Evolutionary conservation across 2,329 filamentous ascomycete genomes (phyloP), one percentile per base, ranked within the genome.

Genomic region (Diaporthe destruens): DNA sequence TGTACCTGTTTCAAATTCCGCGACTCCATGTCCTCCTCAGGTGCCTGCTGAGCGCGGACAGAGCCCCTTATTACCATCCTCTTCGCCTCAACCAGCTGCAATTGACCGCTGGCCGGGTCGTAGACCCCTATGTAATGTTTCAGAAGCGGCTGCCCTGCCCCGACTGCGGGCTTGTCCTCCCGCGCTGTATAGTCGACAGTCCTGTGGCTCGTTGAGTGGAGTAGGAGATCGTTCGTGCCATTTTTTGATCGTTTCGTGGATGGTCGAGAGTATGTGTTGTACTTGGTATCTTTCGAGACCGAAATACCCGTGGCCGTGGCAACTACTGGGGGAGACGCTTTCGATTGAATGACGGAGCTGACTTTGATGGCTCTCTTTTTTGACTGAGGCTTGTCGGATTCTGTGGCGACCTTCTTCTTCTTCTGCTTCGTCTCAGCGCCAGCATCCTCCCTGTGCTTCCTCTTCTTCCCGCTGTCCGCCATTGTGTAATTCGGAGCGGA

Each of bases 71-170:
- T 83, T 36, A 87, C 84, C 87, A 93, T 89, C 82, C 89, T 92
- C 80, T 89, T 90, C 20, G 89, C 89, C 77, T 91, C 86, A 23
- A 92, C 84, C 44, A 93, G 84, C 76, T 91, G 84, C 55, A 93
- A 80, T 75, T 88, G 84, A 25, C 88, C 88, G 0, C 88, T 90
- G 44, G 84, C 81, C 0, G 89, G 88, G 76, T 93, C 90, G 74
- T 88, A 92, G 6, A 93, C 82, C 20, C 90, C 91, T 36, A 93
- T 81, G 78, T 90, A 93, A 80, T 93, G 90, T 69, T 89, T 91
- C 57, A 91, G 75, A 5, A 87, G 78, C 6, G 83, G 79, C 71
- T 86, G 83, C 16, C 79, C 77, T 14, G 81, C 82, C 55, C 61
- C 61, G 25, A 29, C 32, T 34, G 80, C 80, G 1, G 78, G 77